Conservation (phyloP, 192 early-diverging fungal genomes). For the Paraglomus brasilianum region DNA sequence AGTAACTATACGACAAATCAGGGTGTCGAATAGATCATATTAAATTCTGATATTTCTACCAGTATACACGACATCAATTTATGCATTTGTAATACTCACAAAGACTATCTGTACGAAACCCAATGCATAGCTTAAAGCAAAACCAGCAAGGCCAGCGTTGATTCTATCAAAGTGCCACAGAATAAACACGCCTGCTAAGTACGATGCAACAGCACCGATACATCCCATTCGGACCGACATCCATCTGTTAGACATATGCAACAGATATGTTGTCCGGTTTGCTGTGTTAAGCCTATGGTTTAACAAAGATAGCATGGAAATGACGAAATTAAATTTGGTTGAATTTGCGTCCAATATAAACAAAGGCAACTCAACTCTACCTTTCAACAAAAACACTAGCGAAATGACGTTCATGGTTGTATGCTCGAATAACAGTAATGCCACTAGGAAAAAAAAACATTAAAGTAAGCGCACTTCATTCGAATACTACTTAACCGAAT, state of each 20-base stretch:
- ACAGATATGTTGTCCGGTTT: slow-evolving; percentile 76
- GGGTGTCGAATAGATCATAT: too few relatives aligned
- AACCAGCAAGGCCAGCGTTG: slow-evolving; percentile 79
- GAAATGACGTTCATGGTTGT: slow-evolving; percentile 65
- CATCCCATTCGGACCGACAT: slow-evolving; percentile 78
- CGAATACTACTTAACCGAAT: slow-evolving; percentile 69
- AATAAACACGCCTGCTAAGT: slow-evolving; percentile 64
- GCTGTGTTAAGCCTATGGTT: slow-evolving; percentile 54
- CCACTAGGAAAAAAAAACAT: slow-evolving; percentile 77
- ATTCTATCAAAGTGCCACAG: slow-evolving; percentile 50
- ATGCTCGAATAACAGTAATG: slow-evolving; percentile 82
- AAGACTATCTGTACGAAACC: slow-evolving; percentile 59
- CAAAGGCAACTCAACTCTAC: not conserved
- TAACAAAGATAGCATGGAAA: not conserved
- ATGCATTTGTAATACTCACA: slow-evolving; percentile 30
- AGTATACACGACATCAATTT: not conserved
- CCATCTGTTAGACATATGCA: slow-evolving; percentile 87
- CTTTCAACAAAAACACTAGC: slow-evolving; percentile 51
- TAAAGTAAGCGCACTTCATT: slow-evolving; percentile 76
- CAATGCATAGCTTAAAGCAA: slow-evolving; percentile 78
- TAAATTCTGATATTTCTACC: too few relatives aligned
- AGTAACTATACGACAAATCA: slow-evolving; percentile 17
- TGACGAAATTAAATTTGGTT: not conserved
- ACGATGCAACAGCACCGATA: slow-evolving; percentile 67
- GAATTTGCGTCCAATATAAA: not conserved